phyloP scores from a whole-genome alignment of 768 basidiomycete genomes.

The Tylopilus sp. region DNA sequence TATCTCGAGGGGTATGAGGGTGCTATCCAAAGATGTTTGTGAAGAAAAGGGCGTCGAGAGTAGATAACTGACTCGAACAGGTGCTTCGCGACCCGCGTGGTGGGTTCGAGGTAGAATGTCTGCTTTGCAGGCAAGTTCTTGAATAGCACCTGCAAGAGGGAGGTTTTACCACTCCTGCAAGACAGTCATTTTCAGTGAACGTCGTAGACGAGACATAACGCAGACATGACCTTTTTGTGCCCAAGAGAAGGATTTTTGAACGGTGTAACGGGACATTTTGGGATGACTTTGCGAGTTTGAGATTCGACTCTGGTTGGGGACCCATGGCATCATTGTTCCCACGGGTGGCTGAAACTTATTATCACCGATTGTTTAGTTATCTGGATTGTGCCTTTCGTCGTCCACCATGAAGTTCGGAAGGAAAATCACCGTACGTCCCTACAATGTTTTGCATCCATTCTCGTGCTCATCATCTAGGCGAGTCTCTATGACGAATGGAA shows the following conservation, averaged over 20 bases:
- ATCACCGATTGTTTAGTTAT: neutral
- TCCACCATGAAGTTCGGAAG: slow-evolving; percentile 75
- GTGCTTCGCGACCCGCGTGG: slow-evolving; percentile 71
- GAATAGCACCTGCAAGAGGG: slow-evolving; percentile 90
- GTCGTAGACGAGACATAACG: neutral
- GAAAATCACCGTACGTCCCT: slow-evolving; percentile 59
- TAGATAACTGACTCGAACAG: slow-evolving; percentile 67
- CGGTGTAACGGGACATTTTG: slow-evolving; percentile 28
- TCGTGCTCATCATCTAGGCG: slow-evolving; percentile 41
- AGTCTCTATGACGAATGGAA: slow-evolving; percentile 90
- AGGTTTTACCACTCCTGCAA: slow-evolving; percentile 85
- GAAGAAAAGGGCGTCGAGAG: neutral
- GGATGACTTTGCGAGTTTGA: slow-evolving; percentile 7
- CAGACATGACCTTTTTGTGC: slow-evolving; percentile 55
- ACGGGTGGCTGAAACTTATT: neutral
- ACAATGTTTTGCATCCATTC: too few species aligned
- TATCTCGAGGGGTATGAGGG: slow-evolving; percentile 88
- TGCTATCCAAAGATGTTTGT: slow-evolving; percentile 43
- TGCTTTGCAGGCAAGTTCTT: slow-evolving; percentile 78
- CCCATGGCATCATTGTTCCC: slow-evolving; percentile 2
- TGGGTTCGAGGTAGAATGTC: slow-evolving; percentile 87
- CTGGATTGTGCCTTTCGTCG: neutral
- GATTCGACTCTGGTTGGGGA: slow-evolving; percentile 12
- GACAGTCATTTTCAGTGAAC: slow-evolving; percentile 1
- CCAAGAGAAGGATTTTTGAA: slow-evolving; percentile 71